A percentile compares a stretch with the other conserved stretches of the same genome.
Conservation (phyloP, 2,329 filamentous ascomycete genomes). For the Aaosphaeria arxii region DNA sequence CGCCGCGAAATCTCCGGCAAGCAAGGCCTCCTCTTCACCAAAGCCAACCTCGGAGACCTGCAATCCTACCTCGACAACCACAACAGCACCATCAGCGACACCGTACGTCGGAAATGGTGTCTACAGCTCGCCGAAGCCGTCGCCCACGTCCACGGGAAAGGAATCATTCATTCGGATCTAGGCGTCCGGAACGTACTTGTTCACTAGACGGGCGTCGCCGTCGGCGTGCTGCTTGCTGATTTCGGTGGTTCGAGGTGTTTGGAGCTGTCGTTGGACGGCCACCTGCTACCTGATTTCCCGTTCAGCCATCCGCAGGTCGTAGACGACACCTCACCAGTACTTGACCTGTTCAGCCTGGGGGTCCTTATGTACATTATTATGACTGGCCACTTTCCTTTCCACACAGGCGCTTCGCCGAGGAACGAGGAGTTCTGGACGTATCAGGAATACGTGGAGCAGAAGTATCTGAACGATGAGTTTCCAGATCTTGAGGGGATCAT, state of each 20-base stretch:
- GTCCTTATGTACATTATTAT: slow-evolving; percentile 1
- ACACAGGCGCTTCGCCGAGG: not conserved
- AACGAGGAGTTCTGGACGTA: not conserved
- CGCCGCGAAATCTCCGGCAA: not conserved
- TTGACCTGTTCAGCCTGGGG: slow-evolving; percentile 1
- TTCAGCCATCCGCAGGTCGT: slow-evolving; percentile 1
- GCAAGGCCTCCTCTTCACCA: slow-evolving; percentile 6
- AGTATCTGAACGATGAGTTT: not conserved
- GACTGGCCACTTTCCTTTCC: slow-evolving; percentile 1
- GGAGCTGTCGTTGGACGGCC: slow-evolving; percentile 5
- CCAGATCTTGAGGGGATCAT: not conserved
- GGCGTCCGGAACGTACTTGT: slow-evolving; percentile 10
- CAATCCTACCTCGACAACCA: slow-evolving; percentile 8
- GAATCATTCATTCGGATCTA: slow-evolving; percentile 10
- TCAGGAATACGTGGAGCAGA: not conserved
- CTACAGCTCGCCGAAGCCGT: slow-evolving; percentile 9
- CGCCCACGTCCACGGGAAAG: slow-evolving; percentile 5
- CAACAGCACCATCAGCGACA: slow-evolving; percentile 4
- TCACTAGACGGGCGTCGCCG: slow-evolving; percentile 2
- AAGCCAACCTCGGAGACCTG: slow-evolving; percentile 9
- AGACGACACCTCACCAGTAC: not conserved
- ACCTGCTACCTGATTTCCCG: slow-evolving; percentile 9
- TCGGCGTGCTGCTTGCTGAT: slow-evolving; percentile 9
- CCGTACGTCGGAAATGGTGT: not conserved
- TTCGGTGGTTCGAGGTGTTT: slow-evolving; percentile 11